Evolutionary conservation across 805 yeast species (phyloP).

Genomic region (Pichia rugopelliculosa): DNA sequence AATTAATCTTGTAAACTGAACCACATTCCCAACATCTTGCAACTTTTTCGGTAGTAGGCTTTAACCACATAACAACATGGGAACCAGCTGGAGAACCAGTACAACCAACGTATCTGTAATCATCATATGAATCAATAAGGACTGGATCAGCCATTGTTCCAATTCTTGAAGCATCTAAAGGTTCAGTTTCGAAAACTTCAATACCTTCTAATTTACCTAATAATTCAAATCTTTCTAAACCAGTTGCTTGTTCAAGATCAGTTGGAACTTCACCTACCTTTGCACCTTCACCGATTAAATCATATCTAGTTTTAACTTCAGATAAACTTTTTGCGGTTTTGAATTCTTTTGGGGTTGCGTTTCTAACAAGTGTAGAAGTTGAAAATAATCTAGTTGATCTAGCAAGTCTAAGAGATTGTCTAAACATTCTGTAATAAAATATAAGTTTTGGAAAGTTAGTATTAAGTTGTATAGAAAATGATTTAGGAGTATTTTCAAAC

Average conservation of each 20-base stretch:
- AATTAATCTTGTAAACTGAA: conserved; percentile 82
- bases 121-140: conserved; percentile 82
- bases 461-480: neutral
- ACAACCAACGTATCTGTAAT: conserved; percentile 94
- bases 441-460: neutral
- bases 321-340: conserved; percentile 62
- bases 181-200: conserved; percentile 84
- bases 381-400: conserved; percentile 31
- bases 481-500: neutral
- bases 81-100: conserved; percentile 93
- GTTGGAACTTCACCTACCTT: conserved; percentile 77
- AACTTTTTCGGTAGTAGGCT: conserved; percentile 72
- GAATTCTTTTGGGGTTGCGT: conserved; percentile 32
- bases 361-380: conserved; percentile 22
- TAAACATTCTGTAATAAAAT: conserved; percentile 20
- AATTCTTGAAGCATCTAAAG: conserved; percentile 77
- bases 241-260: conserved; percentile 94
- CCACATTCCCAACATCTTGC: conserved; percentile 99
- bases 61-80: conserved; percentile 88
- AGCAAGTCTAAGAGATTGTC: conserved; percentile 32
- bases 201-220: conserved; percentile 94
- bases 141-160: conserved; percentile 92
- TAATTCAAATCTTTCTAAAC: conserved; percentile 93
- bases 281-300: conserved; percentile 90
- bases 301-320: conserved; percentile 71